phyloP scores from a whole-genome alignment of 2,329 filamentous ascomycete genomes.

The Colletotrichum horii region DNA sequence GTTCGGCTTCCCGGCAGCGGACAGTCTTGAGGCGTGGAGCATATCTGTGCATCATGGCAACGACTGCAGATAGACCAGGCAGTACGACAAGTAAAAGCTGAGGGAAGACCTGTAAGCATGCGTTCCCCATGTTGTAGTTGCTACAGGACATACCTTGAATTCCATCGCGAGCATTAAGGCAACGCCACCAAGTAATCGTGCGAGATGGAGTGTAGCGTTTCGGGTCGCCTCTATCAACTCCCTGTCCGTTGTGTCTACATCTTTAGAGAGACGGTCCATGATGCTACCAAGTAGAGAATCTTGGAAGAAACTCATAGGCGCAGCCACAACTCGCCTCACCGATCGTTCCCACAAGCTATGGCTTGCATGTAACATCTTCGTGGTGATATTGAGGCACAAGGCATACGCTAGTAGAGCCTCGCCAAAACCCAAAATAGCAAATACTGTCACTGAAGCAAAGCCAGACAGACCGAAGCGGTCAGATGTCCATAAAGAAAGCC shows the following conservation, averaged over 20 bases:
- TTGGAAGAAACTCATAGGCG: neutral
- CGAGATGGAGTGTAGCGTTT: neutral
- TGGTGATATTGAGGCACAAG: neutral
- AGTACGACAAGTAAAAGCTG: neutral
- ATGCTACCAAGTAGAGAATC: neutral
- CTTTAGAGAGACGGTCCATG: neutral
- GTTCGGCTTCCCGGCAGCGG: neutral
- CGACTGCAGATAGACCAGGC: neutral
- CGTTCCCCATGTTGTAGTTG: too few relatives aligned
- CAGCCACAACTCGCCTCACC: neutral
- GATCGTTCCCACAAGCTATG: neutral
- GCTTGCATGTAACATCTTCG: neutral
- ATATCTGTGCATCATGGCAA: neutral
- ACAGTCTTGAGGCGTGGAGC: neutral
- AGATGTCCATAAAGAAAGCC: neutral
- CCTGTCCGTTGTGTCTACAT: neutral
- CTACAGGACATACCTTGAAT: neutral
- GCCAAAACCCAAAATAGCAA: neutral
- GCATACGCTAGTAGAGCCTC: neutral
- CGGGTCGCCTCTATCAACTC: neutral
- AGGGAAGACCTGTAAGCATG: rapidly evolving
- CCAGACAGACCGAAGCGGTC: neutral
- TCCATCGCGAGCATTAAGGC: neutral
- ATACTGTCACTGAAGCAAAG: neutral
- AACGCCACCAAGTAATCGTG: neutral